phyloP scores from a whole-genome alignment of 345 rosid genomes.

The Hibiscus mutabilis region DNA sequence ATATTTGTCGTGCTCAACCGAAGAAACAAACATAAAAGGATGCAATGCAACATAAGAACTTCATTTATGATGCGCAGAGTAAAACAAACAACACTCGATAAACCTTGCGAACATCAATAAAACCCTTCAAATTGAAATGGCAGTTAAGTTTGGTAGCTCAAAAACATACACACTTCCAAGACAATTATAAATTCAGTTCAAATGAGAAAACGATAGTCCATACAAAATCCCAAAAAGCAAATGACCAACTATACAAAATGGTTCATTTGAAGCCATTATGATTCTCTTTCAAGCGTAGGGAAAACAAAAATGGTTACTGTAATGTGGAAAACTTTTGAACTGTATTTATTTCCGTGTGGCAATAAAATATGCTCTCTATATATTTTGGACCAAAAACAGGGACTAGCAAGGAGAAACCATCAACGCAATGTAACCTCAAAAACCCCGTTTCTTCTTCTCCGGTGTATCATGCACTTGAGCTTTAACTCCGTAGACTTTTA shows the following conservation, averaged over 20 bases:
- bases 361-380: not conserved
- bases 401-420: not conserved
- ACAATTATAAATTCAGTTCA: not conserved
- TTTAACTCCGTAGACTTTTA: constrained; percentile 75
- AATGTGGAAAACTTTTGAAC: not conserved
- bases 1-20: not conserved
- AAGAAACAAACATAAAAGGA: not conserved
- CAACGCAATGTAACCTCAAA: constrained; percentile 18
- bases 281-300: not conserved
- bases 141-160: not conserved
- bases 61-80: not conserved
- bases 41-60: not conserved
- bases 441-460: constrained; percentile 73
- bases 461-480: constrained; percentile 90
- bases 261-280: not conserved
- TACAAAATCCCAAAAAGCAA: not conserved
- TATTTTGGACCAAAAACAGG: not conserved
- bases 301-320: not conserved
- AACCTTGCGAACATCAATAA: not conserved
- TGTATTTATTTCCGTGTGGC: not conserved
- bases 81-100: not conserved
- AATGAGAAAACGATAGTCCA: not conserved
- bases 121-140: not conserved
- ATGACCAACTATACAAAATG: constrained; percentile 11
- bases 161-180: not conserved